Conservation (phyloP, 306 rosid genomes). For the Sechiopsis laciniata region DNA sequence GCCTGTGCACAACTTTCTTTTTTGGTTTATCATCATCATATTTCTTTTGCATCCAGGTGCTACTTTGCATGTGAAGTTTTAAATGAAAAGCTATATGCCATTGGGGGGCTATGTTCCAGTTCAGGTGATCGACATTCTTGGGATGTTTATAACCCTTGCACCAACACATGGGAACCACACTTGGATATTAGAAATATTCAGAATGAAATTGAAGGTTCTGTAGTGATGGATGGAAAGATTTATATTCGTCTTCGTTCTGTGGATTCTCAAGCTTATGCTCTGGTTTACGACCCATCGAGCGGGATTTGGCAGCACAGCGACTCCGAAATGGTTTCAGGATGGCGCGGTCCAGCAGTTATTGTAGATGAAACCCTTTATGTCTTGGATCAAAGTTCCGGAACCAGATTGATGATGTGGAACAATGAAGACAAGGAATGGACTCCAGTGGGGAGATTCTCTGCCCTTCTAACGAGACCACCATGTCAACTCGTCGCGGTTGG, state of each 20-base stretch:
- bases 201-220: conserved; percentile 61
- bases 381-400: conserved; percentile 72
- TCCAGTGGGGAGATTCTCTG: conserved; percentile 62
- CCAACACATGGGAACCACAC: conserved; percentile 48
- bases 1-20: not conserved
- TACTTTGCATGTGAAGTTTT: conserved; percentile 73
- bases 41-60: conserved; percentile 48
- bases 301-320: conserved; percentile 74
- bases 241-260: conserved; percentile 52
- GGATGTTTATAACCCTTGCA: conserved; percentile 64
- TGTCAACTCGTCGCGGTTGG: conserved; percentile 71
- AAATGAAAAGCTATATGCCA: conserved; percentile 61
- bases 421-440: conserved; percentile 58
- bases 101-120: conserved; percentile 69
- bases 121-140: conserved; percentile 66
- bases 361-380: conserved; percentile 52
- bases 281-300: conserved; percentile 69
- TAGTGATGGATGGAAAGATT: conserved; percentile 73
- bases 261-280: conserved; percentile 44
- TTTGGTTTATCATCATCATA: conserved; percentile 16
- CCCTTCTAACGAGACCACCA: conserved; percentile 75
- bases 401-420: conserved; percentile 65
- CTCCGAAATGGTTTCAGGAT: conserved; percentile 67
- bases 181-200: conserved; percentile 40
- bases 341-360: conserved; percentile 86